A percentile compares a stretch with the other conserved stretches of the same genome.
These are phyloP conservation scores for Xylaria sp. DNA, from an alignment of 2,329 filamentous ascomycete genomes.

Conservation along the genomic window DNA sequence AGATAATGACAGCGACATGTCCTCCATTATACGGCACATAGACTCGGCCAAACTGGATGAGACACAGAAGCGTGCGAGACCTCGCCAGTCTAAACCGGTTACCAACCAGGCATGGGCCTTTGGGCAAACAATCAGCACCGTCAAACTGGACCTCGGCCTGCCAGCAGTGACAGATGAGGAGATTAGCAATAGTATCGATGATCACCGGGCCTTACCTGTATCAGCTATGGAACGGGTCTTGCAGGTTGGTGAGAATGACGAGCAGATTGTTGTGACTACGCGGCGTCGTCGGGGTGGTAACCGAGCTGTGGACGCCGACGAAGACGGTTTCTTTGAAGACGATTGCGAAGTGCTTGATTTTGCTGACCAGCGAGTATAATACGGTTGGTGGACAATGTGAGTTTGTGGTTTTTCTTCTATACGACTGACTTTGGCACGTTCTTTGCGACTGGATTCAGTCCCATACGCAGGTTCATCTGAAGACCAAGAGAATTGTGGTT, in stretches of 20 bases:
- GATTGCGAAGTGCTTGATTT: constrained; percentile 93
- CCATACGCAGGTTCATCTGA: constrained; percentile 2
- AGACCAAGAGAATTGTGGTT: constrained; percentile 4
- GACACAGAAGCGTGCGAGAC: constrained; percentile 53
- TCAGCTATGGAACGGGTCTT: constrained; percentile 73
- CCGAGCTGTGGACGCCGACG: constrained; percentile 63
- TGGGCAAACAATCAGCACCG: constrained; percentile 63
- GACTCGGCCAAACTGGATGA: constrained; percentile 57
- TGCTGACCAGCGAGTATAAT: constrained; percentile 74
- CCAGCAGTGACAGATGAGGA: constrained; percentile 63
- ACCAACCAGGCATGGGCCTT: constrained; percentile 65
- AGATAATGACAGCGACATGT: constrained; percentile 42
- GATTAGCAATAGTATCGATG: constrained; percentile 60
- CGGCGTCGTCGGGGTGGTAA: constrained; percentile 72
- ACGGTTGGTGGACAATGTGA: constrained; percentile 15
- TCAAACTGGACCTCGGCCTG: constrained; percentile 65
- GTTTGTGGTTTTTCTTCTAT: constrained; percentile 29
- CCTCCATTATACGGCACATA: constrained; percentile 55
- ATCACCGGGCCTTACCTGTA: constrained; percentile 68
- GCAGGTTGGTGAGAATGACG: constrained; percentile 69
- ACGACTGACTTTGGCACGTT: constrained; percentile 24
- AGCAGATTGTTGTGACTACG: constrained; percentile 86
- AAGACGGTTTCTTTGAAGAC: constrained; percentile 89
- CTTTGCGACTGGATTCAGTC: constrained; percentile 19
- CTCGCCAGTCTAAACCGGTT: constrained; percentile 31